These are phyloP conservation scores for Acer negundo DNA, from an alignment of 345 rosid genomes.

Conservation along the genomic window DNA sequence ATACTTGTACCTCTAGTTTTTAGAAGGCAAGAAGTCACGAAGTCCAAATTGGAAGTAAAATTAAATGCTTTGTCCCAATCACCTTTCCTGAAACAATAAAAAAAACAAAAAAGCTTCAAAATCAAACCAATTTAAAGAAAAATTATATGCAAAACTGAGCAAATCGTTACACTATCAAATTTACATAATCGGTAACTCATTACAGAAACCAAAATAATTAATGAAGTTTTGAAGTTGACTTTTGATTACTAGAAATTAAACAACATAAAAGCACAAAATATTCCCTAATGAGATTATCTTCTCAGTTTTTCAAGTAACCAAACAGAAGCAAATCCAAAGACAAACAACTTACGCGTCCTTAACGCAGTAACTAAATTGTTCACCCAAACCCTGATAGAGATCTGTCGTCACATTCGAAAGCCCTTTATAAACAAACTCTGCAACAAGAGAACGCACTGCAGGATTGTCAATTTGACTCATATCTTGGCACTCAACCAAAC, in stretches of 20 bases:
- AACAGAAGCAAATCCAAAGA: slow-evolving; percentile 6
- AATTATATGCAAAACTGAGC: no score
- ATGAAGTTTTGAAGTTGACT: not conserved
- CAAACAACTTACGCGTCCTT: slow-evolving; percentile 61
- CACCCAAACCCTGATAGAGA: slow-evolving; percentile 51
- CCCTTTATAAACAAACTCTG: slow-evolving; percentile 43
- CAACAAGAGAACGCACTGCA: slow-evolving; percentile 48
- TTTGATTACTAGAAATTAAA: slow-evolving; percentile 7
- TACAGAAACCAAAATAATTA: slow-evolving; percentile 16
- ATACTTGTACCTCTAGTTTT: slow-evolving; percentile 47
- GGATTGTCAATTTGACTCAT: slow-evolving; percentile 47
- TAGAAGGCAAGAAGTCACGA: no score
- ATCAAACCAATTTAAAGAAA: no score
- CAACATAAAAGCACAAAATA: slow-evolving; percentile 3
- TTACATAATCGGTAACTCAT: not conserved
- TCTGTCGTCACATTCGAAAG: slow-evolving; percentile 58
- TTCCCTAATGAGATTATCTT: not conserved
- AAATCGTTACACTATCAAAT: not conserved
- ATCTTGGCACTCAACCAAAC: slow-evolving; percentile 53
- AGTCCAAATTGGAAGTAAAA: no score
- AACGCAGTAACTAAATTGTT: slow-evolving; percentile 64
- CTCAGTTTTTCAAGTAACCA: not conserved
- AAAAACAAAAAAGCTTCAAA: no score
- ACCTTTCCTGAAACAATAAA: no score
- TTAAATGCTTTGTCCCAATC: no score